Evolutionary conservation across 768 basidiomycete genomes (phyloP), one percentile per base, ranked within the genome.

Genomic region (Agaricus subrufescens): DNA sequence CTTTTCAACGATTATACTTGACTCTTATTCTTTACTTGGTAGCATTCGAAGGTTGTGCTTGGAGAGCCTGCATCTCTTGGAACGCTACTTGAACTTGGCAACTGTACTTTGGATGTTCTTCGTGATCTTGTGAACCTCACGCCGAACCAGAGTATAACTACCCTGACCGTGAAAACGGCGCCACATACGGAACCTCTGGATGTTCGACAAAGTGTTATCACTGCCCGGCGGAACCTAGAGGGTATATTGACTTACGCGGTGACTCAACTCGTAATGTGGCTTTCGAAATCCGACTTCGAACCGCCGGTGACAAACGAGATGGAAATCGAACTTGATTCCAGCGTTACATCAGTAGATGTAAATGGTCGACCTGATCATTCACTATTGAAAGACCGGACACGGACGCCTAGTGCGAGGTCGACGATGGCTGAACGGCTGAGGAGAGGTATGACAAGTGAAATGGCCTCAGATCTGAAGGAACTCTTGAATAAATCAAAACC

Each of bases 41-140:
- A 96, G 93, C 89, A 91, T 65, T 87, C 90, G 3, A 94, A 92
- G 63, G 86, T 93, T 4, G 86, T 92, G 2, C 76, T 88, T 0
- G 84, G 85, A 12, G 93, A 94, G 61, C 85, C 89, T 6, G 83
- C 92, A 0, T 94, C 93, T 0, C 71, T 94, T 52, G 93, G 94
- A 15, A 94, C 94, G 0, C 70, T 96, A 6, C 78, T 94, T n/a
- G 93, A 95, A 70, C 72, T 94, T 3, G 89, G 84, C 1, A 90
- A 87, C 54, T 84, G 83, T 57, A 84, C 87, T 0, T 73, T 90
- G 37, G 92, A 94, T 60, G 76, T 89, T 15, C 74, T 94, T 40
- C 78, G 83, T 7, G 80, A 84, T 53, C 81, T 92, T 31, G 78
- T 83, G 40, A 79, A 79, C 55, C 77, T 81, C 25, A 86, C 87